Conservation (phyloP, 768 basidiomycete genomes). For the Suillus subluteus region DNA sequence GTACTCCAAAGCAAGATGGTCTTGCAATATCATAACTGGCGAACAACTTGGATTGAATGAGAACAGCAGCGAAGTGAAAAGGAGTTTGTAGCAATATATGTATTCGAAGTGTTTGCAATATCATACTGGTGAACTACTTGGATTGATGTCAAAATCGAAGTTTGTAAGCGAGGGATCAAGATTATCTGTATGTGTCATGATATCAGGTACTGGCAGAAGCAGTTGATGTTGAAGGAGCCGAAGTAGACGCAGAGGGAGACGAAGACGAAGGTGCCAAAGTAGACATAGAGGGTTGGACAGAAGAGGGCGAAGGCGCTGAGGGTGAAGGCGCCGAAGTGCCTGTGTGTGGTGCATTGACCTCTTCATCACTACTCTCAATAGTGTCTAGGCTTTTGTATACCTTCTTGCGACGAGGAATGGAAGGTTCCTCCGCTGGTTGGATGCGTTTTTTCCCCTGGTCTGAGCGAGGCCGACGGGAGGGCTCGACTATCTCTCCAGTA, state of each 20-base stretch:
- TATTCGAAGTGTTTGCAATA: background rate
- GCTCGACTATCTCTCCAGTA: constrained; percentile 1
- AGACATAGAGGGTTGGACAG: background rate
- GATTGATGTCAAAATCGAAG: background rate
- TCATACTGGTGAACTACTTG: background rate
- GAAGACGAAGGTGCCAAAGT: background rate
- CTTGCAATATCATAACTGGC: no score
- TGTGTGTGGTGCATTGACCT: background rate
- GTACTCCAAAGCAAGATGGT: no score
- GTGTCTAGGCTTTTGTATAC: constrained; percentile 4
- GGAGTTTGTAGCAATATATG: background rate
- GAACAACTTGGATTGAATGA: background rate
- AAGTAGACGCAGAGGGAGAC: background rate
- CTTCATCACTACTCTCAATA: background rate
- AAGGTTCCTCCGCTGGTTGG: background rate
- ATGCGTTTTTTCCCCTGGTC: constrained; percentile 8
- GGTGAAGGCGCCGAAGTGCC: background rate
- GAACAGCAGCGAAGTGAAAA: no score
- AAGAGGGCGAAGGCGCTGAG: background rate
- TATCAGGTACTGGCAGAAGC: background rate
- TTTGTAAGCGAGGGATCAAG: background rate
- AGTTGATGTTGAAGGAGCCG: background rate
- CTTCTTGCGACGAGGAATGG: background rate
- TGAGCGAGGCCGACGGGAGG: background rate
- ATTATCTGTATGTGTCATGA: background rate